phyloP scores from a whole-genome alignment of 768 basidiomycete genomes.

The Amanita rubescens region DNA sequence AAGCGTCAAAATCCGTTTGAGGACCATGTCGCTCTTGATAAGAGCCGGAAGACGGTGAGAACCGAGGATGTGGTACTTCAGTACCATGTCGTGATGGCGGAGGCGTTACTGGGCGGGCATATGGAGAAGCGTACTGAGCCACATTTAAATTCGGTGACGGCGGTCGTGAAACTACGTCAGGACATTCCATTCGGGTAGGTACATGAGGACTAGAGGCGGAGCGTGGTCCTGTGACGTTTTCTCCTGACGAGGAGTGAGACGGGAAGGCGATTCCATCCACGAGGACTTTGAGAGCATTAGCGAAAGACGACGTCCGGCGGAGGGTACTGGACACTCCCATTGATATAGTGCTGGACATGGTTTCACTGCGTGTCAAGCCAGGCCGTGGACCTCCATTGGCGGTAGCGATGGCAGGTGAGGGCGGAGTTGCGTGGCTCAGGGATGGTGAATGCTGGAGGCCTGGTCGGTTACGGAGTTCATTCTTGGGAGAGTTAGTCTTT shows the following conservation, averaged over 20 bases:
- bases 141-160: slow-evolving; percentile 76
- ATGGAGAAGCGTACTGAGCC: slow-evolving; percentile 72
- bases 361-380: slow-evolving; percentile 48
- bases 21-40: slow-evolving; percentile 26
- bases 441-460: slow-evolving; percentile 47
- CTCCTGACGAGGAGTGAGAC: slow-evolving; percentile 28
- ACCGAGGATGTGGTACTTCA: slow-evolving; percentile 10
- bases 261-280: slow-evolving; percentile 71
- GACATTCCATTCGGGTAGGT: slow-evolving; percentile 18
- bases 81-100: slow-evolving; percentile 17
- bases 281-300: slow-evolving; percentile 63
- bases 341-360: slow-evolving; percentile 52
- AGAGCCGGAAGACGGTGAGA: slow-evolving; percentile 22
- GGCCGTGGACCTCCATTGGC: slow-evolving; percentile 29
- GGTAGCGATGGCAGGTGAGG: slow-evolving; percentile 30
- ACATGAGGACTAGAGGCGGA: slow-evolving; percentile 14
- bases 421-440: slow-evolving; percentile 31
- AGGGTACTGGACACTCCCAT: slow-evolving; percentile 61
- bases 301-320: slow-evolving; percentile 74
- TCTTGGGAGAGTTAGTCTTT: slow-evolving; percentile 23
- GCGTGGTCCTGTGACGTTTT: slow-evolving; percentile 39
- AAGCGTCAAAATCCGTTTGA: slow-evolving; percentile 54
- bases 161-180: slow-evolving; percentile 48
- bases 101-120: slow-evolving; percentile 39
- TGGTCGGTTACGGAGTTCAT: slow-evolving; percentile 38